These are phyloP conservation scores for Endocladia muricata DNA, from an alignment of 31 red algal genomes.

Conservation along the genomic window DNA sequence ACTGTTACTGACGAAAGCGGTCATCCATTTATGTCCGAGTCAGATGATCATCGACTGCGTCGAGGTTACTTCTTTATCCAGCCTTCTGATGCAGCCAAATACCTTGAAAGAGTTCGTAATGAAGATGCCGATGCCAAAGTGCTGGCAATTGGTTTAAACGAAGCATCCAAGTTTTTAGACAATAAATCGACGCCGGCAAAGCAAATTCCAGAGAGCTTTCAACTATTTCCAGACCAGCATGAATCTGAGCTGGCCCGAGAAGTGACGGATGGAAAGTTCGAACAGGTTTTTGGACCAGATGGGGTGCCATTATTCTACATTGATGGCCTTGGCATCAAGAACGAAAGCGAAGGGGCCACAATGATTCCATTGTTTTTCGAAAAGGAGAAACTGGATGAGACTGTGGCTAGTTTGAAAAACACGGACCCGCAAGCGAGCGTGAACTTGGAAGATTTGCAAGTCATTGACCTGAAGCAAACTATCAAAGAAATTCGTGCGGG, in stretches of 20 bases:
- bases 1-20: conserved; percentile 67
- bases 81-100: conserved; percentile 41
- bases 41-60: conserved; percentile 44
- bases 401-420: conserved; percentile 49
- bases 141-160: conserved; percentile 56
- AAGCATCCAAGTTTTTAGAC: conserved; percentile 51
- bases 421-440: conserved; percentile 23
- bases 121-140: conserved; percentile 52
- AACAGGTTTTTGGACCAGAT: conserved; percentile 37
- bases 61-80: conserved; percentile 75
- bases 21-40: conserved; percentile 59
- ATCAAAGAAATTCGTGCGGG: conserved; percentile 46
- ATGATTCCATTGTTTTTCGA: conserved; percentile 75
- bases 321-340: conserved; percentile 63
- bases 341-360: conserved; percentile 9
- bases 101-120: conserved; percentile 8
- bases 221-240: conserved; percentile 60
- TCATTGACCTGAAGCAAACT: conserved; percentile 60
- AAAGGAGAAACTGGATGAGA: conserved; percentile 74
- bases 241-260: conserved; percentile 48
- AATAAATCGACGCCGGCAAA: conserved; percentile 15
- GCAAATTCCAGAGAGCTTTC: conserved; percentile 56
- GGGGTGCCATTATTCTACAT: conserved; percentile 74
- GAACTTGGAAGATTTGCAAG: conserved; percentile 34
- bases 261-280: conserved; percentile 65